Evolutionary conservation across 768 basidiomycete genomes (phyloP), one percentile per base, ranked within the genome.

Genomic region (Tulasnella sp.): DNA sequence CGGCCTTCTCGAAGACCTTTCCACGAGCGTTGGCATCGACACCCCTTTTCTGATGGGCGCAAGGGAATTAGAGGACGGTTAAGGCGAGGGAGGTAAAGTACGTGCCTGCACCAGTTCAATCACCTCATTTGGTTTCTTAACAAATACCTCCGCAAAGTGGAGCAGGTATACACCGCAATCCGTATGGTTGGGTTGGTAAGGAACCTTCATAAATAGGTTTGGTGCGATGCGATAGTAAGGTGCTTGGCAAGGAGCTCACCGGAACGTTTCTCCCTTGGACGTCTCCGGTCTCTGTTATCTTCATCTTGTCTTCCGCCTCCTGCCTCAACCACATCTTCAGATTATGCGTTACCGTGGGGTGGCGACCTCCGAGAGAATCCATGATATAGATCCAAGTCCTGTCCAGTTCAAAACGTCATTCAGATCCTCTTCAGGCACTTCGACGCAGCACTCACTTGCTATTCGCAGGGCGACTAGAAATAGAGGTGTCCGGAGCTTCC

Each of bases 91-190:
- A n/a, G 5, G n/a, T 15, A 39, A 21, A 31, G 43, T 11, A 49
- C 62, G 9, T 57, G 69, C 68, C 40, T 73, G 65, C 45, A 88
- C 82, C 31, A 75, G 68, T 7, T 72, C 61, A 51, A 74, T 71
- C 57, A 82, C 78, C 15, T 69, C 65, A 0, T 67, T 64, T 0
- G 89, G 84, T 52, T 84, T 70, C 6, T 66, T 69, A 68, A 96
- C 78, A 65, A 98, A 87, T 0, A 78, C 79, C 63, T 81, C 73
- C 6, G 83, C 85, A 49, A 89, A 89, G 65, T 98, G 91, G 9
- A 98, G 72, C 11, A 98, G 74, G 67, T 88, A 99, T 27, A 96
- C 67, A 5, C 96, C 96, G 63, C 96, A 99, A 67, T 97, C 93
- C 65, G 83, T 87, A 61, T 74, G 87, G 66, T 98, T 97, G 14